phyloP scores from a whole-genome alignment of 2,329 filamentous ascomycete genomes.

The Diplodia scrobiculata region DNA sequence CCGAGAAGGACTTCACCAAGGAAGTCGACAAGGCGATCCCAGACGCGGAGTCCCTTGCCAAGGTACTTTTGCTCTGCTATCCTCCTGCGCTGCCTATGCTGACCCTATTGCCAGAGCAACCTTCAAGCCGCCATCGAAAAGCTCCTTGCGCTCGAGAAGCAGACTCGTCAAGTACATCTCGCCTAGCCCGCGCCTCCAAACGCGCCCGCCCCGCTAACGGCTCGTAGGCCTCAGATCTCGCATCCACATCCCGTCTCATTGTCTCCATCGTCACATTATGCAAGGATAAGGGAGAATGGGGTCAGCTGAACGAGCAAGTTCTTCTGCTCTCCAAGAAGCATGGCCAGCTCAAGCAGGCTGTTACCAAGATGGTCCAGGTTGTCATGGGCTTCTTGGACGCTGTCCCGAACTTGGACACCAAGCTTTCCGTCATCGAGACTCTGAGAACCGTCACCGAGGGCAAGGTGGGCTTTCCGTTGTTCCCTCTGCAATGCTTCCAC shows the following conservation, averaged over 20 bases:
- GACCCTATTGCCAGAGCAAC: slow-evolving; percentile 60
- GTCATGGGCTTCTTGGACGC: slow-evolving; percentile 90
- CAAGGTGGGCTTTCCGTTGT: slow-evolving; percentile 60
- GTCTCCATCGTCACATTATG: slow-evolving; percentile 89
- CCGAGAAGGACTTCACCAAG: slow-evolving; percentile 98
- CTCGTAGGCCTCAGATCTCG: slow-evolving; percentile 85
- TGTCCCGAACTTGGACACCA: slow-evolving; percentile 81
- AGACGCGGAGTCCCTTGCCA: slow-evolving; percentile 84
- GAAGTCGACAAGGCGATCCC: slow-evolving; percentile 90
- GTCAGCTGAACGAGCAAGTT: slow-evolving; percentile 93
- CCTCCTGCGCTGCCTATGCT: slow-evolving; percentile 30
- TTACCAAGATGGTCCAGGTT: slow-evolving; percentile 97
- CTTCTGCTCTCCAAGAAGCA: slow-evolving; percentile 98
- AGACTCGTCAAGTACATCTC: slow-evolving; percentile 79
- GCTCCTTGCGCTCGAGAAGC: slow-evolving; percentile 88
- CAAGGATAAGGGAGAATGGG: slow-evolving; percentile 92
- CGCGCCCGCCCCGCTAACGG: slow-evolving; percentile 32
- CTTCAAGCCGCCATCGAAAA: slow-evolving; percentile 90
- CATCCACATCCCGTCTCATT: slow-evolving; percentile 87
- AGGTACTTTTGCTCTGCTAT: slow-evolving; percentile 58
- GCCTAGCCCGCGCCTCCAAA: slow-evolving; percentile 2
- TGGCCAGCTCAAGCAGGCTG: slow-evolving; percentile 98
- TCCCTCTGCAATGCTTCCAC: slow-evolving; percentile 14
- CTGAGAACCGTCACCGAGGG: slow-evolving; percentile 95
- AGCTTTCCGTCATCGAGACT: slow-evolving; percentile 91